These are phyloP conservation scores for Botrytis sinoallii DNA, from an alignment of 2,329 filamentous ascomycete genomes.

Conservation along the genomic window DNA sequence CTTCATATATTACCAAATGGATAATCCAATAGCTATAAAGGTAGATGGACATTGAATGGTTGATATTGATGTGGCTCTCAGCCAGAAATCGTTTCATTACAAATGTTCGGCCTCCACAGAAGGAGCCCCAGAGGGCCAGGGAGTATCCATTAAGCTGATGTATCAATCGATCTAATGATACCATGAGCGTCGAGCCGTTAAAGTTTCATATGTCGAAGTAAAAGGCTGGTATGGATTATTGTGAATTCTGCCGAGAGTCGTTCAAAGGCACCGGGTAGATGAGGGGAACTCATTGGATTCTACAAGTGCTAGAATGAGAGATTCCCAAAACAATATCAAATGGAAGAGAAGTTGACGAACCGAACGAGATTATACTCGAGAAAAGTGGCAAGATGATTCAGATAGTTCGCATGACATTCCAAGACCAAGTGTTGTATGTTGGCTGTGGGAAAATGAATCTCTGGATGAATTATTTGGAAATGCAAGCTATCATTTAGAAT, in stretches of 20 bases:
- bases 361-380: neutral
- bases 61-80: neutral
- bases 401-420: neutral
- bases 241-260: neutral
- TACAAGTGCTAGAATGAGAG: neutral
- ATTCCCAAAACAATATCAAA: neutral
- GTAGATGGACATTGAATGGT: neutral
- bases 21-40: neutral
- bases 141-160: neutral
- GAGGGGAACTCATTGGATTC: neutral
- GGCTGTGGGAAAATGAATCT: no score
- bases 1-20: neutral
- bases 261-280: neutral
- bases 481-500: neutral
- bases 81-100: neutral
- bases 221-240: neutral
- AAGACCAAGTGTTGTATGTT: neutral
- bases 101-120: neutral
- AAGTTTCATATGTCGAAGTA: neutral
- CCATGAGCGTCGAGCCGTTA: neutral
- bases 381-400: neutral
- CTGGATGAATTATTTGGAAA: neutral
- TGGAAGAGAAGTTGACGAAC: neutral
- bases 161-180: neutral
- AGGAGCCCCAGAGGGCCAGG: neutral